Percentiles rank a stretch among this genome's conserved stretches.
phyloP scores from a whole-genome alignment of 129 eudicot species.

The Flaveria brownii region DNA sequence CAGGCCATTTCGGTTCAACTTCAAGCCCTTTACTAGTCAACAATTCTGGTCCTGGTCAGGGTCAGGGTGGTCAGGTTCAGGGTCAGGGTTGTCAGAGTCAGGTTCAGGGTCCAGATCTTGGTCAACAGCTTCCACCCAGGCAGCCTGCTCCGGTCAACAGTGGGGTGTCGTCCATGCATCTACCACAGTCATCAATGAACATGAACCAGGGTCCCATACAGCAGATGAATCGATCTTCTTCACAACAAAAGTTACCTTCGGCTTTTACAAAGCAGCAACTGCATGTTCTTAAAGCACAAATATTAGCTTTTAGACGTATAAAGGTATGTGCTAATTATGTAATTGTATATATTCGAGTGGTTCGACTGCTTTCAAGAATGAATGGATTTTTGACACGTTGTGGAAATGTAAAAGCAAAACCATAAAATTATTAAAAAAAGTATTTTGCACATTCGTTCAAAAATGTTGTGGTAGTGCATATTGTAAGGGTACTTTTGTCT shows the following conservation, averaged over 20 bases:
- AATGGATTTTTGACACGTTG: neutral
- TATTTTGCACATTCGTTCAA: constrained; percentile 13
- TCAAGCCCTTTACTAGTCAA: constrained; percentile 40
- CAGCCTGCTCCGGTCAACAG: constrained; percentile 47
- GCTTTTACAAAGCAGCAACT: constrained; percentile 85
- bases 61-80: constrained; percentile 30
- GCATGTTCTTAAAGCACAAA: constrained; percentile 93
- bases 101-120: constrained; percentile 7
- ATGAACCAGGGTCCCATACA: constrained; percentile 65
- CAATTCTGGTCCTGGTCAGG: constrained; percentile 40
- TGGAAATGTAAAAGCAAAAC: constrained; percentile 14
- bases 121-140: constrained; percentile 67
- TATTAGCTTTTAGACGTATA: constrained; percentile 87
- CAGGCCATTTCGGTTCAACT: constrained; percentile 51
- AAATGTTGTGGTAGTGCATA: neutral
- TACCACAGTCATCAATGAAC: constrained; percentile 55
- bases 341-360: neutral
- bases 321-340: constrained; percentile 57
- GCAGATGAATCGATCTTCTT: constrained; percentile 51
- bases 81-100: constrained; percentile 33
- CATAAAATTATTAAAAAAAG: neutral
- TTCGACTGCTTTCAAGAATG: neutral
- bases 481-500: neutral
- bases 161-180: constrained; percentile 64
- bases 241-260: constrained; percentile 38